A percentile compares a stretch with the other conserved stretches of the same genome.
Conservation (phyloP, 2,329 filamentous ascomycete genomes). For the Aspergillus luchuensis region DNA sequence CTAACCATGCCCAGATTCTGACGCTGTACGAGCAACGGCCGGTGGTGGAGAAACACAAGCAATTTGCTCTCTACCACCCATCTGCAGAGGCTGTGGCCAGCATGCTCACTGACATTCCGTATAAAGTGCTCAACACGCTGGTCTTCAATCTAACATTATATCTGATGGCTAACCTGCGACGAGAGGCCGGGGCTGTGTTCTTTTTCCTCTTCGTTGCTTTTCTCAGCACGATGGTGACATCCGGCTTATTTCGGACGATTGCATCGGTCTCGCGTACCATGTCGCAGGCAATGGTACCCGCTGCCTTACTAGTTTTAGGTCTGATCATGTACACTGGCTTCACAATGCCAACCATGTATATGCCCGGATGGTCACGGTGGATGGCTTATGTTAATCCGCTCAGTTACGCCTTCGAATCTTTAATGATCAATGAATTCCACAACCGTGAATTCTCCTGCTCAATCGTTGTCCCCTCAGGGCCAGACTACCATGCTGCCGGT, state of each 20-base stretch:
- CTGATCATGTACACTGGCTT: conserved; percentile 50
- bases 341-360: conserved; percentile 52
- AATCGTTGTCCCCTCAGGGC: conserved; percentile 44
- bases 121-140: conserved; percentile 71
- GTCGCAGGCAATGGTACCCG: conserved; percentile 54
- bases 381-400: conserved; percentile 76
- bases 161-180: conserved; percentile 78
- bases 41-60: conserved; percentile 20
- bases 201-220: conserved; percentile 78
- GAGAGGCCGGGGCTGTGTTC: conserved; percentile 75
- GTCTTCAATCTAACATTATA: conserved; percentile 77
- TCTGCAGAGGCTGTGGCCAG: conserved; percentile 9
- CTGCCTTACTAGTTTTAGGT: conserved; percentile 43
- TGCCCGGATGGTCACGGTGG: conserved; percentile 77
- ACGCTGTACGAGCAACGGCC: conserved; percentile 18
- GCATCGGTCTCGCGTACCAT: conserved; percentile 69
- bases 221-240: conserved; percentile 71
- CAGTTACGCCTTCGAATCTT: conserved; percentile 73
- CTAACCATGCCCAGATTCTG: conserved; percentile 4
- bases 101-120: conserved; percentile 56
- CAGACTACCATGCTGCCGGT: conserved; percentile 39
- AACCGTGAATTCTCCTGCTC: conserved; percentile 59
- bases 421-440: conserved; percentile 82
- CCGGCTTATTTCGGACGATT: conserved; percentile 78
- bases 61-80: conserved; percentile 21